Evolutionary conservation across 2,329 filamentous ascomycete species (phyloP), one percentile per base, ranked within the genome.

Genomic region (Acarospora socialis): DNA sequence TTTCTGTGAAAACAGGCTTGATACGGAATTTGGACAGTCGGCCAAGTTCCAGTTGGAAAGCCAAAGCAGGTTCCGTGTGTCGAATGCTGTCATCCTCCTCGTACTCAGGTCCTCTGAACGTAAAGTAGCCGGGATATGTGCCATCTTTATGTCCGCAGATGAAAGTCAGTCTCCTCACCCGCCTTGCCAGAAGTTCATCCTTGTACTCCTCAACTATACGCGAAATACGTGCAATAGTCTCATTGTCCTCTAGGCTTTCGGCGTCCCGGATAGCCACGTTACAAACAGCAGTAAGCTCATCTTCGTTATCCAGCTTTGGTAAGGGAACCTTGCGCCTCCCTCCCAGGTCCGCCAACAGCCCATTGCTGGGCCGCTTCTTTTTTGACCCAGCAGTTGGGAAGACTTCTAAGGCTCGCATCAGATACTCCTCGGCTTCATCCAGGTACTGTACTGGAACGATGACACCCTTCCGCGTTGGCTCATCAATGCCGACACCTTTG

Each of bases 1-100:
- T 98, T 61, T 95, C 86, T 0, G 90, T 95, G 63, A 98, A 98
- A 31, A 98, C 84, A 2, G 90, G 87, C 65, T 86, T 92, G 61
- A 95, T 92, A 63, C 84, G 77, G 73, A 98, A 98, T 65, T 94
- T 95, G 51, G 80, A 81, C 18, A 98, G 73, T 56, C 90, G 81
- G 37, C 77, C 79, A 42, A 98, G 76, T 61, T 98, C 90, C 55
- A 95, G 81, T 67, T 98, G 90, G 81, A 95, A 98, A 51, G 90
- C 86, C 56, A 94, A 69, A 34, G 90, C 87, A 30, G 90, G 90
- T 61, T 98, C 90, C 43, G 74, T 92, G 66, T 98, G 87, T 63
- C 90, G 87, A 51, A 98, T 95, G 56, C 81, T 92, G 56, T 81
- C 74, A 50, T 98, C 90, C 59, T 98, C 90, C 32, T 73, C 68